Evolutionary conservation across 2,329 filamentous ascomycete genomes (phyloP), one percentile per base, ranked within the genome.

Genomic region (Pseudopyrenochaeta lycopersici): DNA sequence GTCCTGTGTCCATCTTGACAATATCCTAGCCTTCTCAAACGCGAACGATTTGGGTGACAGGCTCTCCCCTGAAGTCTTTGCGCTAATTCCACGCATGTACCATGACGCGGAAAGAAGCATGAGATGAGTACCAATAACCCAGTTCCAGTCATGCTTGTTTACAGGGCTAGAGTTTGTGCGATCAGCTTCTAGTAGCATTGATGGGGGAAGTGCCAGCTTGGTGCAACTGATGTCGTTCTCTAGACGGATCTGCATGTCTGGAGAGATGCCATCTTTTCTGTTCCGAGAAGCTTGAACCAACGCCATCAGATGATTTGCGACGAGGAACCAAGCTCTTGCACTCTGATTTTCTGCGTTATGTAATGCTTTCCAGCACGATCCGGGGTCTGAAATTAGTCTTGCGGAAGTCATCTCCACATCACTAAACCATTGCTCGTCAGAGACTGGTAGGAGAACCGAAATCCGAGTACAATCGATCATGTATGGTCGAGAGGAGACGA

Each of bases 371-470:
- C 23, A 45, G 27, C 42, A 45, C n/a, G 4, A 27, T 32, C 15
- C 42, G 6, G 42, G 42, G 23, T 32, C 27, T 31, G 42, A 32
- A 31, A 45, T n/a, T 3, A 32, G 27, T n/a, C n/a, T n/a, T 32
- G 42, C 42, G 18, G 42, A 45, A 9, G 23, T 3, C 14, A 33
- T 45, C 18, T 31, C 23, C 10, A 17, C 23, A 12, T 32, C 23
- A 17, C 29, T 45, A 20, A 45, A 45, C 42, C 42, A 45, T n/a
- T 31, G 23, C 42, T 45, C 42, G 15, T 45, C 42, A 14, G 42
- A 45, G 7, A 45, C 42, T 7, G 42, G 42, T 3, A 45, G 42
- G 4, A 31, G 27, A 23, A 45, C 42, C 14, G 23, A 31, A 23
- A 32, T 32, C 27, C 42, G 23, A 3, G 9, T 31, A 17, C 9